Percentiles rank a stretch among this genome's conserved stretches.
phyloP scores from a whole-genome alignment of 2,329 filamentous ascomycete species.

The Nothophaeocryptopus gaeumannii region DNA sequence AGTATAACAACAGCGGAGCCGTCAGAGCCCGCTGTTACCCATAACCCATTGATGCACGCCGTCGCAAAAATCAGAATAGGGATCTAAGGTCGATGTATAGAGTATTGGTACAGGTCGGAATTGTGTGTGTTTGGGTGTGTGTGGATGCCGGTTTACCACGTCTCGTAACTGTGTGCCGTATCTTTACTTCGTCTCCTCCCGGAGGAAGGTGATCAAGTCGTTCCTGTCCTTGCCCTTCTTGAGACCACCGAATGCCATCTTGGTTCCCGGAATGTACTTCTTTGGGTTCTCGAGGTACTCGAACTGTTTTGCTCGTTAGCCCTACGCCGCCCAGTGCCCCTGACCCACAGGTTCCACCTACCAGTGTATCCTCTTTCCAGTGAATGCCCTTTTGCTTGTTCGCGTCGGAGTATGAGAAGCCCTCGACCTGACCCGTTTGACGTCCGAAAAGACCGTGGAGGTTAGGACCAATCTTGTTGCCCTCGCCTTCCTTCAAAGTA shows the following conservation, averaged over 20 bases:
- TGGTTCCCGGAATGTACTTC: constrained; percentile 99
- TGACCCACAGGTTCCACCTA: constrained; percentile 40
- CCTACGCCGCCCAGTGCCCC: background rate
- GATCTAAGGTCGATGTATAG: too few relatives aligned
- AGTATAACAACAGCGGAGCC: too few relatives aligned
- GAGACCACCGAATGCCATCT: constrained; percentile 99
- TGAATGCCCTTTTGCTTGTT: constrained; percentile 95
- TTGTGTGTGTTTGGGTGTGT: too few relatives aligned
- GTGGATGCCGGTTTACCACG: too few relatives aligned
- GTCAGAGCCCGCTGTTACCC: too few relatives aligned
- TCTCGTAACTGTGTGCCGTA: background rate
- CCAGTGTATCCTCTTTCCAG: constrained; percentile 83
- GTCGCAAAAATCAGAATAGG: too few relatives aligned
- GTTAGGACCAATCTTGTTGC: constrained; percentile 97
- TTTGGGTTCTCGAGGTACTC: constrained; percentile 99
- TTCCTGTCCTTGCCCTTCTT: constrained; percentile 99
- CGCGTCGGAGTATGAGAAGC: constrained; percentile 97
- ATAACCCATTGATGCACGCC: too few relatives aligned
- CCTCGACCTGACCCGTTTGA: constrained; percentile 85
- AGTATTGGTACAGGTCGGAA: too few relatives aligned
- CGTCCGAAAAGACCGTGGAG: constrained; percentile 97
- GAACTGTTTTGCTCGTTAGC: constrained; percentile 58
- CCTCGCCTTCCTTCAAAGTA: constrained; percentile 83
- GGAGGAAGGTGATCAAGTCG: constrained; percentile 88
- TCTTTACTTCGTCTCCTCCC: constrained; percentile 66